phyloP scores from a whole-genome alignment of 495 filamentous ascomycete species.

The Talaromyces thailandensis region DNA sequence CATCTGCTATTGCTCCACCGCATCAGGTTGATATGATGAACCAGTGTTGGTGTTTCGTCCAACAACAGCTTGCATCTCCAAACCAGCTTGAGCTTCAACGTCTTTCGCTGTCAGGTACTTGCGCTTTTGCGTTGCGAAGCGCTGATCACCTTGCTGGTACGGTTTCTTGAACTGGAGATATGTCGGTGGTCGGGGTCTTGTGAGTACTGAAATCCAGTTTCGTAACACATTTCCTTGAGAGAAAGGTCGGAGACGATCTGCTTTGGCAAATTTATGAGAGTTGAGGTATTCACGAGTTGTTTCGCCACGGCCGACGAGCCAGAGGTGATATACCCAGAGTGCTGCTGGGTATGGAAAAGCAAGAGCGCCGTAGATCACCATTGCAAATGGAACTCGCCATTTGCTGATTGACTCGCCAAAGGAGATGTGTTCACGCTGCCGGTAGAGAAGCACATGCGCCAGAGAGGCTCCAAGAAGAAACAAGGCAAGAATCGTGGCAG shows the following conservation, averaged over 20 bases:
- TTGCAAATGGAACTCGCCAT: constrained; percentile 75
- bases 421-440: constrained; percentile 43
- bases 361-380: constrained; percentile 76
- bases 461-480: constrained; percentile 69
- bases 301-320: constrained; percentile 80
- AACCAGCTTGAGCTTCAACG: constrained; percentile 42
- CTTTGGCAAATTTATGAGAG: constrained; percentile 85
- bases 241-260: constrained; percentile 86
- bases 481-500: constrained; percentile 63
- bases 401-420: constrained; percentile 58
- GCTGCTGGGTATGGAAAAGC: constrained; percentile 74
- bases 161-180: constrained; percentile 79
- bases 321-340: constrained; percentile 79
- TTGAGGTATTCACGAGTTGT: constrained; percentile 95
- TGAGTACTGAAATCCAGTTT: constrained; percentile 77
- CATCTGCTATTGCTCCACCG: background rate
- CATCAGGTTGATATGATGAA: background rate
- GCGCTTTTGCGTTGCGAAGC: constrained; percentile 57
- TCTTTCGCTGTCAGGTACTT: constrained; percentile 41
- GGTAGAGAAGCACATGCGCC: constrained; percentile 71
- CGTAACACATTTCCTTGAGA: constrained; percentile 65
- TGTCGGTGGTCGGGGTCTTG: constrained; percentile 75
- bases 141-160: constrained; percentile 76
- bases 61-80: constrained; percentile 52
- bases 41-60: background rate